These are phyloP conservation scores for Knufia fluminis DNA, from an alignment of 2,329 filamentous ascomycete species.

Conservation along the genomic window DNA sequence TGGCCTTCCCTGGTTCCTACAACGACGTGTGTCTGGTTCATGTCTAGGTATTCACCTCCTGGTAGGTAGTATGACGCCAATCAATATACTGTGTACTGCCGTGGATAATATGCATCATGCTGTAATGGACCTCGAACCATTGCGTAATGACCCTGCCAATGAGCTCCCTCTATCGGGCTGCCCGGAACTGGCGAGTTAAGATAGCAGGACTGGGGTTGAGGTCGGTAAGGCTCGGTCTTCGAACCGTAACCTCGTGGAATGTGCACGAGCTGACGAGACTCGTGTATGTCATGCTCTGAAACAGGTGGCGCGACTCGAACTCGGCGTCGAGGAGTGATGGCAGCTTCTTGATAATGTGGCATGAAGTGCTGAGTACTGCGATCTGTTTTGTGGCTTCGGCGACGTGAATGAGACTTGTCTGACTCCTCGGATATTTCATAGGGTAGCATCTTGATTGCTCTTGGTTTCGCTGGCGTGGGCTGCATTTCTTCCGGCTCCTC, in stretches of 20 bases:
- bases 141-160: slow-evolving; percentile 3
- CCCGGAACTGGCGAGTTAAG: background rate
- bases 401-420: background rate
- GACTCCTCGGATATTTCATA: background rate
- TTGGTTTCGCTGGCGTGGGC: background rate
- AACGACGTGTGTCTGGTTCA: slow-evolving; percentile 5
- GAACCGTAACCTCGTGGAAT: background rate
- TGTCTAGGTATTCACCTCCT: background rate
- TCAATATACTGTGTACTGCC: slow-evolving; percentile 9
- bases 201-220: background rate
- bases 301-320: background rate
- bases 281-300: background rate
- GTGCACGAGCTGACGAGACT: background rate
- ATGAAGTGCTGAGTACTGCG: background rate
- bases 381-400: background rate
- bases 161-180: background rate
- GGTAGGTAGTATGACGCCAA: background rate
- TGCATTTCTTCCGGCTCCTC: slow-evolving; percentile 8
- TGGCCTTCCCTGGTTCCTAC: slow-evolving; percentile 4
- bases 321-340: background rate
- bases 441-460: background rate
- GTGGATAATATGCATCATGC: slow-evolving; percentile 7
- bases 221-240: slow-evolving; percentile 3
- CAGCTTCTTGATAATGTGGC: slow-evolving; percentile 4
- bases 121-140: slow-evolving; percentile 2